Evolutionary conservation across 768 basidiomycete species (phyloP), one percentile per base, ranked within the genome.

Genomic region (Tulasnella sp.): DNA sequence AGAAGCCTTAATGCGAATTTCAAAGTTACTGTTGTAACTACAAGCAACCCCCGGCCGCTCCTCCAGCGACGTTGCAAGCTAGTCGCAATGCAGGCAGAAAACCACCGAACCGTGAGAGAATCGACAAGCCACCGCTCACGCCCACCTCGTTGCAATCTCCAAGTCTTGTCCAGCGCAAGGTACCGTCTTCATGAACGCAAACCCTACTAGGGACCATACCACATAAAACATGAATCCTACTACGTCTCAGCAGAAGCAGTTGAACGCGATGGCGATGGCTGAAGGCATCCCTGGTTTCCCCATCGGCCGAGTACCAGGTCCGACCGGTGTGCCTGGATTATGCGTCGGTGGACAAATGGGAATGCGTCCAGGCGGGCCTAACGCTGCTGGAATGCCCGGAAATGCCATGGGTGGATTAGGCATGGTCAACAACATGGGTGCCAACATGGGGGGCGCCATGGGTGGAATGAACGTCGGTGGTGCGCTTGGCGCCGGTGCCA

Each of bases 281-380:
- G 40, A 70, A n/a, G 69, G 69, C 40, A 38, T 42, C 29, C 9
- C 69, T 38, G 69, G 69, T 34, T 38, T 39, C 69, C 69, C 69
- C 69, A 42, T 38, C 69, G 69, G 58, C 58, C 25, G 58, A 31
- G 58, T n/a, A 29, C 29, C 49, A 49, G 49, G 49, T 49, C 49
- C 49, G 19, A 22, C 58, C 31, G 58, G 69, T 14, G 69, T 70
- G 37, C 37, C 69, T 70, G 69, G 69, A 39, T 70, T 25, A 70
- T n/a, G 40, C 69, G 69, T 70, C 69, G 69, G 69, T 36, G 69
- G 69, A 36, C 58, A 64, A 64, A 42, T 70, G 36, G 69, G 4
- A 12, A 70, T 70, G 69, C 40, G 37, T 70, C 6, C 37, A 5
- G 69, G 12, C 34, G 69, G 22, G 19, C 49, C 69, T 29, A 64